Evolutionary conservation across 352 stramenopile genomes (phyloP), one percentile per base, ranked within the genome.

Genomic region (Saprolegnia parasitica): DNA sequence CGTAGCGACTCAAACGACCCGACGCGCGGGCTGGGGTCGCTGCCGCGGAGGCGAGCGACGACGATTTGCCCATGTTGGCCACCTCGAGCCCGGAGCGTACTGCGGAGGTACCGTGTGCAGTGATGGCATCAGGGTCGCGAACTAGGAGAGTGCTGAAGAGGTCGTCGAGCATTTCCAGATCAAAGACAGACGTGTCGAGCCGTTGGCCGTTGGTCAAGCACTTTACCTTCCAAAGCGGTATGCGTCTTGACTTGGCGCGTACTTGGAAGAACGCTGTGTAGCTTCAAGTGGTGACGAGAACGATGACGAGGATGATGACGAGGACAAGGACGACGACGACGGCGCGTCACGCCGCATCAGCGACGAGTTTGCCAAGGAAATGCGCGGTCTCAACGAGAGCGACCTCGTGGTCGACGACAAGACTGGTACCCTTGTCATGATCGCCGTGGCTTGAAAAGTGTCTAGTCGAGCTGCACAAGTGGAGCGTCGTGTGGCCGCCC

Each of bases 301-400:
- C 8, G 77, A 79, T 42, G 79, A 83, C 11, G 80, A 73, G 72
- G 76, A 83, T 52, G 87, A 77, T 32, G 81, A 87, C 26, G 63
- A 72, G 42, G 76, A 81, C 32, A 79, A 89, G 0, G 66, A 21
- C 70, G 56, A 5, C 61, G 73, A 21, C 71, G 56, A 5, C 61
- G 73, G 52, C 40, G 37, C 74, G 84, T 0, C 77, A 74, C 32
- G 74, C 76, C 13, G 67, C 71, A 37, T 73, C 75, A 0, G 71
- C 67, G 23, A 67, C 55, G 21, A 77, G 56, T 68, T 65, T 61
- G 9, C 40, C 72, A 20, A 73, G 39, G 56, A 58, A 40, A 42
- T 45, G 20, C 16, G 62, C 60, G 29, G 47, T 26, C 10, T 52
- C 20, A 50, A 73, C 45, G 67, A 54, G 35, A 52, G 55, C 54